Evolutionary conservation across 2,329 filamentous ascomycete species (phyloP).

Genomic region (Diaporthe velutina): DNA sequence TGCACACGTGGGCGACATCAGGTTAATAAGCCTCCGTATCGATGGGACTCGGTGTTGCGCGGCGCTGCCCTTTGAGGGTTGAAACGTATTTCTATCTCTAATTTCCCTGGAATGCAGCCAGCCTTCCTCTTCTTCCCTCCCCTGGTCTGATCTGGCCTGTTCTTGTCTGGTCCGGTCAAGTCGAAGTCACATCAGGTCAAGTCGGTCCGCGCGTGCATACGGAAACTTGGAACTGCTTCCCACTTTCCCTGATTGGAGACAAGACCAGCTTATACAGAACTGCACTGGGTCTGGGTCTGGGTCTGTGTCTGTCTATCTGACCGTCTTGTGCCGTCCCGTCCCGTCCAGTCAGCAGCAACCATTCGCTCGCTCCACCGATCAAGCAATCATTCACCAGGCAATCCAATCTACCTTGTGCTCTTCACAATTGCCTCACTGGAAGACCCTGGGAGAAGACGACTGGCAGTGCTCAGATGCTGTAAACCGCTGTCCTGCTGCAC

Average conservation of each 20-base stretch:
- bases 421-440: conserved; percentile 7
- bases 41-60: not conserved
- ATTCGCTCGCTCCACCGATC: not conserved
- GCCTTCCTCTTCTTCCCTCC: not conserved
- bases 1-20: conserved; percentile 9
- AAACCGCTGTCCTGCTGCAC: not conserved
- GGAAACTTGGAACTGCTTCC: conserved; percentile 5
- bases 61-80: not conserved
- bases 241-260: conserved; percentile 17
- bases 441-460: not conserved
- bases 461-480: not conserved
- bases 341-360: not conserved
- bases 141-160: conserved; percentile 19
- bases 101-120: conserved; percentile 18
- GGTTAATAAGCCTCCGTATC: not conserved
- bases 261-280: not conserved
- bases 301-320: not conserved
- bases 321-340: not conserved
- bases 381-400: not conserved
- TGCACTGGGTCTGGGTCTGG: too few species aligned
- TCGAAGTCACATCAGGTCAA: conserved; percentile 11
- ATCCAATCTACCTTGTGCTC: not conserved
- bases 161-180: not conserved
- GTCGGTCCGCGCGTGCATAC: not conserved
- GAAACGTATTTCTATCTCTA: conserved; percentile 19